phyloP scores from a whole-genome alignment of 345 rosid species.

The Heritiera littoralis region DNA sequence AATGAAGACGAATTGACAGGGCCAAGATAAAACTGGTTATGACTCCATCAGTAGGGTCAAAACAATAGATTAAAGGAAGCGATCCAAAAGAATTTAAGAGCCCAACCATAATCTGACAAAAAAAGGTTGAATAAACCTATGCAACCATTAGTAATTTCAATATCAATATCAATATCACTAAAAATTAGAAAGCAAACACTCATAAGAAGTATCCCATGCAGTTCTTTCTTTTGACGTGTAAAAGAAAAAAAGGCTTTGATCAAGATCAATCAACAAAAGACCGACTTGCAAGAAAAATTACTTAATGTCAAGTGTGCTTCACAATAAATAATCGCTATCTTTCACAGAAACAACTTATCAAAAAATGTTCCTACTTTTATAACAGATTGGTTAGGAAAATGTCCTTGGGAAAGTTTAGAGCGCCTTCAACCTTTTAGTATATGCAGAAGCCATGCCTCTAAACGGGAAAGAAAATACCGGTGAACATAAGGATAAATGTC shows the following conservation, averaged over 20 bases:
- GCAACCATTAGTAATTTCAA: constrained; percentile 1
- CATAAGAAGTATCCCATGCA: background rate
- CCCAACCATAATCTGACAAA: background rate
- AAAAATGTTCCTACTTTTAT: background rate
- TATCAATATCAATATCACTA: background rate
- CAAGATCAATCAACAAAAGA: background rate
- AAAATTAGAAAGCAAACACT: background rate
- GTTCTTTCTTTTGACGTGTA: background rate
- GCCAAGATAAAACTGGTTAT: background rate
- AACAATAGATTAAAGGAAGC: background rate
- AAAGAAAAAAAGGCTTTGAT: background rate
- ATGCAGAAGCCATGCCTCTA: background rate
- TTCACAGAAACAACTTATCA: constrained; percentile 9
- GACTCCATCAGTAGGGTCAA: no score
- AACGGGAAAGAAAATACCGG: background rate
- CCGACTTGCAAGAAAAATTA: constrained; percentile 5
- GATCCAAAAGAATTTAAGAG: background rate
- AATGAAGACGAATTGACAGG: background rate
- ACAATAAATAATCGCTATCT: background rate
- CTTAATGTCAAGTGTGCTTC: background rate
- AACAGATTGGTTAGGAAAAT: background rate
- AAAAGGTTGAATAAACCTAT: background rate
- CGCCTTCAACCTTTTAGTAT: background rate
- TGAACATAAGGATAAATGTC: constrained; percentile 8
- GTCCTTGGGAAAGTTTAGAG: background rate